Evolutionary conservation across 2,329 filamentous ascomycete genomes (phyloP).

Genomic region (Annulohypoxylon truncatum): DNA sequence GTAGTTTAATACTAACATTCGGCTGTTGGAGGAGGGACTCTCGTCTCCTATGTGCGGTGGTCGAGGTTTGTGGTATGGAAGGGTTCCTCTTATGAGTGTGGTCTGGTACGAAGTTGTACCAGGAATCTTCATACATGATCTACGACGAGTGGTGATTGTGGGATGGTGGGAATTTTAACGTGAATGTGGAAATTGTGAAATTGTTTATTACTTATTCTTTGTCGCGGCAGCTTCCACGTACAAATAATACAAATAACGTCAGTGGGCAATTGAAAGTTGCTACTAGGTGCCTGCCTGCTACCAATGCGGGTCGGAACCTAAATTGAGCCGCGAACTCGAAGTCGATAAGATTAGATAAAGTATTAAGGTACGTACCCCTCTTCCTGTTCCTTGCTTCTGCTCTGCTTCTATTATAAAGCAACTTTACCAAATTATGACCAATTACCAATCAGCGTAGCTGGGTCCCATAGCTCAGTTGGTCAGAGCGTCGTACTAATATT

Average conservation of each 20-base stretch:
- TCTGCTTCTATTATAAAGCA: too few species aligned
- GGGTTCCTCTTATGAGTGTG: slow-evolving; percentile 63
- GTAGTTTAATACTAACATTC: slow-evolving; percentile 60
- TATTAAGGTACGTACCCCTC: neutral
- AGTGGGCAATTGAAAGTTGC: slow-evolving; percentile 12
- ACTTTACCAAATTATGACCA: too few species aligned
- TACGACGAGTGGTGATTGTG: slow-evolving; percentile 13
- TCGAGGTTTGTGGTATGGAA: slow-evolving; percentile 56
- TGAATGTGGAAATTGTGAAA: neutral
- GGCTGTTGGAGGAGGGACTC: slow-evolving; percentile 76
- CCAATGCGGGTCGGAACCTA: slow-evolving; percentile 9
- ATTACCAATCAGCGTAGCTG: too few species aligned
- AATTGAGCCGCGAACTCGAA: slow-evolving; percentile 19
- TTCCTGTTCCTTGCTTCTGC: too few species aligned
- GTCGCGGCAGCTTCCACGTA: neutral
- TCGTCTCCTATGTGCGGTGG: slow-evolving; percentile 70
- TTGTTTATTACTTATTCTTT: neutral
- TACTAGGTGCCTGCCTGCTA: neutral
- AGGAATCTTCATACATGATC: slow-evolving; percentile 84
- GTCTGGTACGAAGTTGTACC: slow-evolving; percentile 82
- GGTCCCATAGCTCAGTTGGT: slow-evolving; percentile 34
- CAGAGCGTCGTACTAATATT: slow-evolving; percentile 34
- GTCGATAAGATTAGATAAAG: slow-evolving; percentile 16
- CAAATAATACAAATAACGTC: slow-evolving; percentile 10
- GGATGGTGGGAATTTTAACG: neutral